Evolutionary conservation across 306 rosid genomes (phyloP), one percentile per base, ranked within the genome.

Genomic region (Astragalus glycyphyllos): DNA sequence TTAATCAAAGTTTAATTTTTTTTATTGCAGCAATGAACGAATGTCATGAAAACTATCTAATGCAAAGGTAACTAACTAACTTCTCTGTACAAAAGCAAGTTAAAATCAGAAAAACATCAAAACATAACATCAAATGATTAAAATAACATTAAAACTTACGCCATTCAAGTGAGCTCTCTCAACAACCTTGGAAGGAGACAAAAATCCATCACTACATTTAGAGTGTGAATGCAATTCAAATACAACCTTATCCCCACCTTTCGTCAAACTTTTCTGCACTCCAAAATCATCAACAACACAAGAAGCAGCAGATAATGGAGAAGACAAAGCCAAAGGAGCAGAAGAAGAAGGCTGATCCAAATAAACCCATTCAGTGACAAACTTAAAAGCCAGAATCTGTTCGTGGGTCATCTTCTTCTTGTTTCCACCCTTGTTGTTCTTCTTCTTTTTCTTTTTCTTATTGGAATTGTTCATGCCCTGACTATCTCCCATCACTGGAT

Each of bases 221-320:
- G 97, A 85, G 79, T 93, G 98, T 0, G 97, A 87, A 76, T 93
- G 98, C 86, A 93, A 83, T 58, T 93, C 98, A 71, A 90, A 90
- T 17, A 87, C 81, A 5, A 93, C 58, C 62, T 79, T 90, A 34
- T 84, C 92, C 66, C 83, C 85, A n/a, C 87, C 90, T 76, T 77
- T 83, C 4, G 87, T 91, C 8, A 85, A n/a, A 73, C 42, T 54
- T 77, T 87, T 88, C 81, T 86, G 97, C 44, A 90, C 87, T 23
- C 87, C 97, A 80, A 93, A 90, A 86, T 93, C 97, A 83, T 93
- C 96, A 3, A 85, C 90, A n/a, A 84, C 63, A 60, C 79, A 84
- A 0, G 95, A 85, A 58, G 85, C 66, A 16, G 94, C 80, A 62
- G 85, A 6, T 8, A 81, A 49, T 13, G 82, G 31, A 41, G 61